Conservation (phyloP, 306 rosid species). For the Heteromeles arbutifolia region DNA sequence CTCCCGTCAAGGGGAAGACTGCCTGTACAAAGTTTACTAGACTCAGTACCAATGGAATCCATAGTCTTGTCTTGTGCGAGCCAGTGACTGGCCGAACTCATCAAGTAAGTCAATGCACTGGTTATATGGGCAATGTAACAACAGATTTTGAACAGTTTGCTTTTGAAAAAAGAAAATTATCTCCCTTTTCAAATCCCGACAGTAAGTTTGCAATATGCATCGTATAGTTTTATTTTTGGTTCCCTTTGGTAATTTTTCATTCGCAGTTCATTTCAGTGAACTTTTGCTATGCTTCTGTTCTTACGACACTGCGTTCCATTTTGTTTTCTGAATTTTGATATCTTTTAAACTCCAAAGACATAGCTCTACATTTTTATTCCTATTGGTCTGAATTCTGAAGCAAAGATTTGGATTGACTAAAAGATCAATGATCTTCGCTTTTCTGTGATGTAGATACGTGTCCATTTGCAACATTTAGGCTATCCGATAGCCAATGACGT, state of each 20-base stretch:
- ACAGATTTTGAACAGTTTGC: neutral
- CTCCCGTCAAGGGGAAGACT: conserved; percentile 54
- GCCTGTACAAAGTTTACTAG: conserved; percentile 72
- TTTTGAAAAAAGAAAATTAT: neutral
- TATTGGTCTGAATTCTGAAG: neutral
- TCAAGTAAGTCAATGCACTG: conserved; percentile 43
- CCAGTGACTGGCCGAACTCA: conserved; percentile 91
- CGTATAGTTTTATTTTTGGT: neutral
- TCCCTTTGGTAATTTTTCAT: neutral
- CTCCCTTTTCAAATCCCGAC: neutral
- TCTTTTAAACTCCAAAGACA: neutral
- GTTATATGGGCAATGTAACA: neutral
- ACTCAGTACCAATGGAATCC: conserved; percentile 55
- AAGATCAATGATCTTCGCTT: neutral
- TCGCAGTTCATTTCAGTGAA: neutral
- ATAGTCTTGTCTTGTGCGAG: conserved; percentile 70
- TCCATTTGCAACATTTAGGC: conserved; percentile 66
- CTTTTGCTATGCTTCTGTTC: neutral
- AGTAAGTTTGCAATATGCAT: neutral
- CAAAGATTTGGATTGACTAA: neutral
- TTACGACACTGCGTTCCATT: neutral
- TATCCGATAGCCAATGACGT: conserved; percentile 85
- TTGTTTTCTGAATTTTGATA: neutral
- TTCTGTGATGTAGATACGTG: conserved; percentile 61
- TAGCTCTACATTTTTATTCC: neutral